Evolutionary conservation across 1,284 basidiomycete species (phyloP).

Genomic region (Crucibulum cyathiforme): DNA sequence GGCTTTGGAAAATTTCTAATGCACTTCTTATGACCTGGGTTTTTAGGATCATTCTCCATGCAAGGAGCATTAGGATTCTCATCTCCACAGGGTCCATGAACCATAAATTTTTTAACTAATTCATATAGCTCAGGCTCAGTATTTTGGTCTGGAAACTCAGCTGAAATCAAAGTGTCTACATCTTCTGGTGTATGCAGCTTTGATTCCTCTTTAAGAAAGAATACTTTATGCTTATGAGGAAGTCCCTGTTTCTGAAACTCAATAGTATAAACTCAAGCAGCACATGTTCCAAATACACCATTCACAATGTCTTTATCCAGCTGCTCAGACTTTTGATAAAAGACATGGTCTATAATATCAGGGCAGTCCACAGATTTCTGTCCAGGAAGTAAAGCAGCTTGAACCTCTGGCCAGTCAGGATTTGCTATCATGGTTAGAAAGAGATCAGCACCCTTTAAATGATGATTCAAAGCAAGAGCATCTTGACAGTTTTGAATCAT

Average conservation of each 20-base stretch:
- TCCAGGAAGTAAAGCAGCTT: slow-evolving; percentile 30
- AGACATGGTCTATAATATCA: slow-evolving; percentile 49
- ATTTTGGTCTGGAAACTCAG: slow-evolving; percentile 43
- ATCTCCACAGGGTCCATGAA: slow-evolving; percentile 47
- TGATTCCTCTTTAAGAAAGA: slow-evolving; percentile 34
- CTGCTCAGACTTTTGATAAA: slow-evolving; percentile 40
- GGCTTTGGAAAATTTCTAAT: slow-evolving; percentile 40
- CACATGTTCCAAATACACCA: slow-evolving; percentile 33
- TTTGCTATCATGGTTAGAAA: slow-evolving; percentile 57
- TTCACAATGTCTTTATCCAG: slow-evolving; percentile 38
- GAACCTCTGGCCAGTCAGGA: slow-evolving; percentile 49
- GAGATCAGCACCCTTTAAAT: slow-evolving; percentile 40
- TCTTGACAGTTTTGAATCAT: slow-evolving; percentile 53
- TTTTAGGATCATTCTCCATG: slow-evolving; percentile 23
- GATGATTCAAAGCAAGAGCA: slow-evolving; percentile 44
- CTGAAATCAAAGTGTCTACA: slow-evolving; percentile 44
- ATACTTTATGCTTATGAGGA: slow-evolving; percentile 49
- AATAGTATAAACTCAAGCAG: slow-evolving; percentile 39
- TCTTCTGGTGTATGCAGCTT: slow-evolving; percentile 37
- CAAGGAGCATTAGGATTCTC: slow-evolving; percentile 26
- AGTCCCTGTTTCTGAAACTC: slow-evolving; percentile 54
- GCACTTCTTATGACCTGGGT: slow-evolving; percentile 23
- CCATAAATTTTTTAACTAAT: slow-evolving; percentile 35
- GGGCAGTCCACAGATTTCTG: slow-evolving; percentile 46
- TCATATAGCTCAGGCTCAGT: slow-evolving; percentile 40